These are phyloP conservation scores for Aspergillus piperis DNA, from an alignment of 2,329 filamentous ascomycete species.

Conservation along the genomic window DNA sequence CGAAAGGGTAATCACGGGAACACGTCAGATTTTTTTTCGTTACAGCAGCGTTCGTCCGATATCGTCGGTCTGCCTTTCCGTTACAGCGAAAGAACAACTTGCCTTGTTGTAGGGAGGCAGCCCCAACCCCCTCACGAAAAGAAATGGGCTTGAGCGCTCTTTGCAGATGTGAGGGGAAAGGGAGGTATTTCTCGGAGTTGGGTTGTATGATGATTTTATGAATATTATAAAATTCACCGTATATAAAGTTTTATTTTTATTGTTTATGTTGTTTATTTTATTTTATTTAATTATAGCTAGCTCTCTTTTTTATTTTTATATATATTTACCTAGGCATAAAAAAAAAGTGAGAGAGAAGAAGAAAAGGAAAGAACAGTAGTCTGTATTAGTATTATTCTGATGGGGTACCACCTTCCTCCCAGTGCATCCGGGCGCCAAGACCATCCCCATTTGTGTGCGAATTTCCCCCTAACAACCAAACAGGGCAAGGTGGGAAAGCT, in stretches of 20 bases:
- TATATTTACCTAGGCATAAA: not conserved
- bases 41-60: constrained; percentile 6
- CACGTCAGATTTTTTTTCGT: constrained; percentile 10
- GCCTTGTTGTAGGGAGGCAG: too few species aligned
- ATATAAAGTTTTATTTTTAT: too few species aligned
- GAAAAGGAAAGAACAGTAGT: not conserved
- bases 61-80: not conserved
- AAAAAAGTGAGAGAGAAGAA: not conserved
- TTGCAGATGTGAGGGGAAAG: too few species aligned
- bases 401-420: constrained; percentile 13
- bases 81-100: not conserved
- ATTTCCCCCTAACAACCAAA: constrained; percentile 21
- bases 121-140: too few species aligned
- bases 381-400: not conserved
- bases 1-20: constrained; percentile 10
- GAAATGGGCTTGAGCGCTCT: too few species aligned
- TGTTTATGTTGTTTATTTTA: too few species aligned
- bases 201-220: too few species aligned
- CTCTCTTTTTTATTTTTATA: too few species aligned
- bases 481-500: constrained; percentile 13
- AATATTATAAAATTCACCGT: too few species aligned
- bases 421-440: constrained; percentile 29
- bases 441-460: constrained; percentile 28
- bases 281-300: too few species aligned
- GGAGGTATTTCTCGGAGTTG: too few species aligned